These are phyloP conservation scores for Chaetomium strumarium DNA, from an alignment of 2,329 filamentous ascomycete genomes.

Conservation along the genomic window DNA sequence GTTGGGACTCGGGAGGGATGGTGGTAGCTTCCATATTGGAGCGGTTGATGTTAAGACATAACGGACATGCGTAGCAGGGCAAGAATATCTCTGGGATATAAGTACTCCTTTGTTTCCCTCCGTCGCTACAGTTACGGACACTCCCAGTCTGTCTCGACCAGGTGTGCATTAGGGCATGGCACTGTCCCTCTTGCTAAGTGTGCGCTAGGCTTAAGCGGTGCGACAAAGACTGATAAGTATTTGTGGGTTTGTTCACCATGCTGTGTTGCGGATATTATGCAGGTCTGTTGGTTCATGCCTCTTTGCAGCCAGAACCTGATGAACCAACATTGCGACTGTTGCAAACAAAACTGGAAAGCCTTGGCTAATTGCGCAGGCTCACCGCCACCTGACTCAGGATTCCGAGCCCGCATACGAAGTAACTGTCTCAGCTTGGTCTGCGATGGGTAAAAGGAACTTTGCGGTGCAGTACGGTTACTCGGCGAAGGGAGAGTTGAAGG, in stretches of 20 bases:
- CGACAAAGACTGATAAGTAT: neutral
- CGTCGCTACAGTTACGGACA: too few species aligned
- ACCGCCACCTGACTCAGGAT: constrained; percentile 6
- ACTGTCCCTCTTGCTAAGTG: neutral
- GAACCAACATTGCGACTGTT: constrained; percentile 3
- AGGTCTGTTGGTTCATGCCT: neutral
- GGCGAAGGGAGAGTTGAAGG: too few species aligned
- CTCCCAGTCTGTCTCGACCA: too few species aligned
- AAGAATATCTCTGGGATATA: too few species aligned
- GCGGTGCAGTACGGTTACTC: too few species aligned
- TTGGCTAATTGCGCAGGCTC: neutral
- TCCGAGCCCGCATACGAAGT: neutral
- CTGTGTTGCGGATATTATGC: neutral
- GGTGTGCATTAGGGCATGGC: neutral
- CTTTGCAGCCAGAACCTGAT: neutral
- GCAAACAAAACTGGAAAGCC: neutral
- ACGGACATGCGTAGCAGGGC: too few species aligned
- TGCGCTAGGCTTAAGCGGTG: constrained; percentile 1
- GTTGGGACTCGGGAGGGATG: too few species aligned
- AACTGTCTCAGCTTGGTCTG: neutral
- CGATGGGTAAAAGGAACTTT: neutral
- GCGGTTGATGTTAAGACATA: too few species aligned
- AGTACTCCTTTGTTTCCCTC: too few species aligned
- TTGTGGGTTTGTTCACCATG: neutral
- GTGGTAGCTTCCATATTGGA: too few species aligned